Evolutionary conservation across 441 rosid genomes (phyloP).

Genomic region (Syzygium syzygioides): DNA sequence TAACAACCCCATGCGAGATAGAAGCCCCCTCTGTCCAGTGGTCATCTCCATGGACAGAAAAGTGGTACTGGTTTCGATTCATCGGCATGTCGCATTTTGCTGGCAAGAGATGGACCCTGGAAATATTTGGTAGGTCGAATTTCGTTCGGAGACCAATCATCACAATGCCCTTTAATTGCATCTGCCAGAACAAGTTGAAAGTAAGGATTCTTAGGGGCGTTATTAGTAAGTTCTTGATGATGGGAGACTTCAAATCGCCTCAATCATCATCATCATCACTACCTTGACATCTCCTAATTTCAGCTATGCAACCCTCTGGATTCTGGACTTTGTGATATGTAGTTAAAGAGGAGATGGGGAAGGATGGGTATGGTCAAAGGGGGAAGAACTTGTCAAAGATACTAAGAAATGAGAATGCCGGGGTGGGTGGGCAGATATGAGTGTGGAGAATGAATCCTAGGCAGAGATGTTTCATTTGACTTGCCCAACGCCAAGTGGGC

Average conservation of each 20-base stretch:
- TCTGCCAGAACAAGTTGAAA: not conserved
- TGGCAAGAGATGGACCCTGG: not conserved
- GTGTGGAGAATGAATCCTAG: not conserved
- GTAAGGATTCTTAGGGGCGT: not conserved
- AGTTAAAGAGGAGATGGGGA: not conserved
- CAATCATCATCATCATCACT: not conserved
- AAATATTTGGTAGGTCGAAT: not conserved
- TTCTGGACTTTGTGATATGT: not conserved
- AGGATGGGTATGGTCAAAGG: not conserved
- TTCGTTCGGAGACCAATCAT: not conserved
- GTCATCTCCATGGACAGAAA: not conserved
- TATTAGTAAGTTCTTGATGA: not conserved
- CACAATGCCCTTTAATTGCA: not conserved
- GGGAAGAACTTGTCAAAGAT: not conserved
- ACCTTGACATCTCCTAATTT: too few relatives aligned
- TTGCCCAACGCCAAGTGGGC: not conserved
- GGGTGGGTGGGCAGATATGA: not conserved
- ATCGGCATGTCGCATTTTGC: not conserved
- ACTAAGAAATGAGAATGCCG: not conserved
- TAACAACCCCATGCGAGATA: not conserved
- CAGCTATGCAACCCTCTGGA: not conserved
- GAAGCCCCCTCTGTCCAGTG: not conserved
- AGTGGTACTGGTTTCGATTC: not conserved
- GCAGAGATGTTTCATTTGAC: not conserved
- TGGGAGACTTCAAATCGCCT: not conserved